These are phyloP conservation scores for rapeseed (Brassica napus) DNA, from an alignment of 345 rosid genomes.

Conservation along the genomic window Da-Ae NC_063444.1:51275501-51276000, in stretches of 20 bases:
- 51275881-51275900: neutral
- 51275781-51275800: too few species aligned
- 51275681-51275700: neutral
- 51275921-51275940: neutral
- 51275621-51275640: too few species aligned
- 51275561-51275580: constrained; percentile 41
- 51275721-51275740: too few species aligned
- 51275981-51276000: neutral
- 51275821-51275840: too few species aligned
- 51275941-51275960: neutral
- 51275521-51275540: constrained; percentile 29
- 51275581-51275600: neutral
- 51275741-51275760: too few species aligned
- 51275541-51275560: constrained; percentile 33
- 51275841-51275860: too few species aligned
- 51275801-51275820: too few species aligned
- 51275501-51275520: constrained; percentile 8
- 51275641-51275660: neutral
- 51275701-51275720: too few species aligned
- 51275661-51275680: neutral
- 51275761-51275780: too few species aligned
- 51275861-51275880: too few species aligned
- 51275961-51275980: neutral
- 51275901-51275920: neutral
- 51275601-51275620: too few species aligned